Evolutionary conservation across 148 eudicot species (phyloP).

Genomic region (Rhododendron simsii): DNA sequence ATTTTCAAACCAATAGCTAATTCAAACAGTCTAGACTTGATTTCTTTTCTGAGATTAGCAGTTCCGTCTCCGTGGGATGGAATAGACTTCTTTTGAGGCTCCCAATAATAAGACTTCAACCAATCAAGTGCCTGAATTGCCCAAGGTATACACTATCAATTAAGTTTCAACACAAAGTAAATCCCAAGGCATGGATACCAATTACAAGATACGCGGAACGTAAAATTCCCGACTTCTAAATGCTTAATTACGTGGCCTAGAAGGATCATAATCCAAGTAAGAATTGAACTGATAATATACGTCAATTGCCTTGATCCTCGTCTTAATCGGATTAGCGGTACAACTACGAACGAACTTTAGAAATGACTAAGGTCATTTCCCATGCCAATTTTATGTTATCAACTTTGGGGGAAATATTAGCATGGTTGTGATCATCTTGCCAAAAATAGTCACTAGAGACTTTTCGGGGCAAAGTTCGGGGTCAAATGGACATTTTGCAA

Average conservation of each 20-base stretch:
- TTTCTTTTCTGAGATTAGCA: conserved; percentile 50
- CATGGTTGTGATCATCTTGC: neutral
- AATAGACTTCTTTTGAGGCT: conserved; percentile 66
- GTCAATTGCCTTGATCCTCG: neutral
- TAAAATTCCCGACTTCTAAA: neutral
- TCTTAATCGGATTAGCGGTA: neutral
- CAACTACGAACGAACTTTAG: neutral
- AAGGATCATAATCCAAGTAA: neutral
- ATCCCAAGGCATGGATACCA: neutral
- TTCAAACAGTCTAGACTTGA: conserved; percentile 51
- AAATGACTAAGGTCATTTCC: neutral
- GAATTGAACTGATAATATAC: neutral
- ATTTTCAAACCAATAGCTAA: conserved; percentile 46
- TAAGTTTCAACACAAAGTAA: neutral
- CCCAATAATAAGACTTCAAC: conserved; percentile 86
- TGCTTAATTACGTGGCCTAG: neutral
- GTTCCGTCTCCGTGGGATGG: conserved; percentile 36
- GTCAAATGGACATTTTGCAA: neutral
- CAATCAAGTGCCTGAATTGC: conserved; percentile 73
- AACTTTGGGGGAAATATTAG: neutral
- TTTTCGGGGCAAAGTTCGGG: neutral
- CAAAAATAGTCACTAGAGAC: neutral
- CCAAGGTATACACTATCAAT: neutral
- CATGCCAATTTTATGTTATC: neutral
- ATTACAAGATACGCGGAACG: neutral